A percentile compares a stretch with the other conserved stretches of the same genome.
Evolutionary conservation across 345 rosid genomes (phyloP).

Genomic region (Sonneratia alba): DNA sequence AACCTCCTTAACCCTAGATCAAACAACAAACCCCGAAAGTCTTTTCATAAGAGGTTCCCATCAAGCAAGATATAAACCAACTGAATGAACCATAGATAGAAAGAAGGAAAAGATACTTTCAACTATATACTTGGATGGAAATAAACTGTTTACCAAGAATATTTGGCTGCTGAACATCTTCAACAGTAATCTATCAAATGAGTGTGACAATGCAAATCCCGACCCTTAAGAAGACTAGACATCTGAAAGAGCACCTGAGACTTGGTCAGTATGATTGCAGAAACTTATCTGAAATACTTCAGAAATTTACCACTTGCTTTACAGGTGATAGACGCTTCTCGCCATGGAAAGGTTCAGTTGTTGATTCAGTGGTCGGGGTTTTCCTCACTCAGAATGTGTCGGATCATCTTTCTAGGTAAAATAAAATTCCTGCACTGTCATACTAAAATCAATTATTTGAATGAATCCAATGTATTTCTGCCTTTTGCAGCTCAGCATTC

Average conservation of each 20-base stretch:
- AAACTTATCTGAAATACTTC: neutral
- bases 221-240: neutral
- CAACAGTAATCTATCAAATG: neutral
- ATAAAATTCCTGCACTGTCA: constrained; percentile 13
- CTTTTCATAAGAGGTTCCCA: no score
- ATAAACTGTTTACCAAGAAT: neutral
- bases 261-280: neutral
- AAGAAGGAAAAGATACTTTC: no score
- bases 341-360: constrained; percentile 93
- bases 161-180: neutral
- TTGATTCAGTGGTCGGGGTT: constrained; percentile 95
- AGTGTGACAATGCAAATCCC: neutral
- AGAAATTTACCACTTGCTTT: neutral
- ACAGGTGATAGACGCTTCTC: constrained; percentile 95
- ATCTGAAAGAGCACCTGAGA: neutral
- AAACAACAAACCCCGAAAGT: no score
- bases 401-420: constrained; percentile 87
- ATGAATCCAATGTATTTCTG: constrained; percentile 7
- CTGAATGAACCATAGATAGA: no score
- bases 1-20: no score
- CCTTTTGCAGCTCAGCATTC: constrained; percentile 71
- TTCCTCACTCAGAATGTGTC: constrained; percentile 97
- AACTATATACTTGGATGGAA: neutral
- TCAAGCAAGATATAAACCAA: no score
- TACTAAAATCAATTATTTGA: neutral